Evolutionary conservation across 2,329 filamentous ascomycete species (phyloP).

Genomic region (Neoscytalidium dimidiatum): DNA sequence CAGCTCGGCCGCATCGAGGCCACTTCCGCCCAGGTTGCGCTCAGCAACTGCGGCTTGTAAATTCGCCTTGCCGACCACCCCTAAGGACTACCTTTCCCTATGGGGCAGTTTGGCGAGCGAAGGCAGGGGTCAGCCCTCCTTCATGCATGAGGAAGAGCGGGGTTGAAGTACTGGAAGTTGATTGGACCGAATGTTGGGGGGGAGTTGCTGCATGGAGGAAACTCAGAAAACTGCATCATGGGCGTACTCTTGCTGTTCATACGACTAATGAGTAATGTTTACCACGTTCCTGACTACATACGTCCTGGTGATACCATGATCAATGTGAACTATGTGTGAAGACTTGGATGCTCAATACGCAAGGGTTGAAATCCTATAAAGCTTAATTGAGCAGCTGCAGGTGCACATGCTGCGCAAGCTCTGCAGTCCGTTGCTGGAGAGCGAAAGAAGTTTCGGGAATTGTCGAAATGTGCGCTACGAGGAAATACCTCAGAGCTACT

Average conservation of each 20-base stretch:
- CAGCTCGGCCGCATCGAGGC: conserved; percentile 48
- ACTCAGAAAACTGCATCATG: conserved; percentile 6
- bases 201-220: not conserved
- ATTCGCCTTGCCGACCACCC: not conserved
- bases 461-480: not conserved
- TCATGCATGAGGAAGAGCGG: conserved; percentile 1
- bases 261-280: conserved; percentile 14
- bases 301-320: not conserved
- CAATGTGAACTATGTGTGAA: not conserved
- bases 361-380: not conserved
- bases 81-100: not conserved
- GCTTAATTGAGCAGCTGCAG: not conserved
- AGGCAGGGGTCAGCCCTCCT: not conserved
- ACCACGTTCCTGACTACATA: not conserved
- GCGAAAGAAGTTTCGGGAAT: too few relatives aligned
- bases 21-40: conserved; percentile 37
- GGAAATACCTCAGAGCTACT: not conserved
- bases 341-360: not conserved
- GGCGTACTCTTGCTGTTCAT: conserved; percentile 4
- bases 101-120: not conserved
- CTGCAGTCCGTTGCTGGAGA: not conserved
- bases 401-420: not conserved
- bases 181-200: not conserved
- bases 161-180: not conserved
- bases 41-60: conserved; percentile 37